phyloP scores from a whole-genome alignment of 1,284 basidiomycete species.

The Puccinia polysora region DNA sequence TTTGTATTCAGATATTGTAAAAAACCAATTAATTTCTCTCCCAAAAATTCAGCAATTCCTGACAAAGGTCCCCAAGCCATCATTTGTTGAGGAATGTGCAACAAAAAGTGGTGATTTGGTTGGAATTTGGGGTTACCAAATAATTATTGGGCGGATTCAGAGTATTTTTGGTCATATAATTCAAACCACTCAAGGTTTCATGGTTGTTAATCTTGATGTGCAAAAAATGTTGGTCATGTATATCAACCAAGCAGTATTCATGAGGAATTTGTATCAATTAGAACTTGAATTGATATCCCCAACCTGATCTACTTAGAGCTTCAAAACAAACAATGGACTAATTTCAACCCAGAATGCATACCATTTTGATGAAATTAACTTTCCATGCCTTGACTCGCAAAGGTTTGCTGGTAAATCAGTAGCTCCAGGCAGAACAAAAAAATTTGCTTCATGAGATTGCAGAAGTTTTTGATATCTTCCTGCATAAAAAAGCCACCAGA shows the following conservation, averaged over 20 bases:
- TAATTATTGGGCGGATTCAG: not conserved
- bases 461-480: not conserved
- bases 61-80: constrained; percentile 7
- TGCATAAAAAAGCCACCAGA: not conserved
- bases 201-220: not conserved
- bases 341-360: not conserved
- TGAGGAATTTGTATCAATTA: not conserved
- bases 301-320: constrained; percentile 12
- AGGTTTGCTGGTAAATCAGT: constrained; percentile 11
- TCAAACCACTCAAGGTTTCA: not conserved
- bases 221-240: constrained; percentile 6
- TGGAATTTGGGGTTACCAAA: not conserved
- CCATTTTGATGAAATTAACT: constrained; percentile 14
- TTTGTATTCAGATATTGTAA: constrained; percentile 28
- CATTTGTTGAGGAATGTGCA: constrained; percentile 32
- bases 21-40: constrained; percentile 22
- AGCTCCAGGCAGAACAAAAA: not conserved
- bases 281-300: not conserved
- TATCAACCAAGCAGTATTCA: not conserved
- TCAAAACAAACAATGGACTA: constrained; percentile 6
- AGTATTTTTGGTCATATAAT: constrained; percentile 1
- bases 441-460: not conserved
- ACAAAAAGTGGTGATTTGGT: constrained; percentile 22
- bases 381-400: constrained; percentile 20
- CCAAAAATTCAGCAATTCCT: constrained; percentile 18